Conservation (phyloP, 192 early-diverging fungal genomes). For the Coemansia aciculifera region DNA sequence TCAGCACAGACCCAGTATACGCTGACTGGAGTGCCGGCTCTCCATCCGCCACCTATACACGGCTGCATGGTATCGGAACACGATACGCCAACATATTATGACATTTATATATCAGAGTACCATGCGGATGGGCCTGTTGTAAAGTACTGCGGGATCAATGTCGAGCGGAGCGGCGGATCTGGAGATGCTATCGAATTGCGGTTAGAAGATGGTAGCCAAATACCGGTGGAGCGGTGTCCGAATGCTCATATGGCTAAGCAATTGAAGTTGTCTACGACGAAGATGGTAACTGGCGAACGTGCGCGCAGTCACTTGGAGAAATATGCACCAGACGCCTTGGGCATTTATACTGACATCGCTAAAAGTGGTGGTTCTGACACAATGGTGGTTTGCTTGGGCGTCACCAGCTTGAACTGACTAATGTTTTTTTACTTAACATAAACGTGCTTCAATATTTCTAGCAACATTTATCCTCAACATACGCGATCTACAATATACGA, state of each 20-base stretch:
- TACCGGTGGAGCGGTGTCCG: neutral
- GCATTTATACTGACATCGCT: neutral
- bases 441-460: neutral
- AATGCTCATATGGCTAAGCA: neutral
- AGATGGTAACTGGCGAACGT: conserved; percentile 25
- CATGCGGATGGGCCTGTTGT: neutral
- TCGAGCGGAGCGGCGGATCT: conserved; percentile 32
- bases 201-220: neutral
- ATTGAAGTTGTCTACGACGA: conserved; percentile 26
- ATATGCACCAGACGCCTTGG: conserved; percentile 24
- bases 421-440: neutral
- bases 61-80: conserved; percentile 37
- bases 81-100: conserved; percentile 31
- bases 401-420: neutral
- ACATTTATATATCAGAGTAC: conserved; percentile 29
- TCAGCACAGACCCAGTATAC: conserved; percentile 13
- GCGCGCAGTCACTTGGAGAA: conserved; percentile 19
- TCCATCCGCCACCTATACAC: conserved; percentile 23
- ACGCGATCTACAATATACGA: neutral
- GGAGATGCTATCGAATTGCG: conserved; percentile 37
- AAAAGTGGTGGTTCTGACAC: neutral
- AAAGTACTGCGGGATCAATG: conserved; percentile 20
- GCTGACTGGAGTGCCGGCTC: conserved; percentile 27
- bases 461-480: no score
- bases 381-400: conserved; percentile 26